Evolutionary conservation across 177 flowering plant genomes (phyloP).

Genomic region (Vitis hybrid): DNA sequence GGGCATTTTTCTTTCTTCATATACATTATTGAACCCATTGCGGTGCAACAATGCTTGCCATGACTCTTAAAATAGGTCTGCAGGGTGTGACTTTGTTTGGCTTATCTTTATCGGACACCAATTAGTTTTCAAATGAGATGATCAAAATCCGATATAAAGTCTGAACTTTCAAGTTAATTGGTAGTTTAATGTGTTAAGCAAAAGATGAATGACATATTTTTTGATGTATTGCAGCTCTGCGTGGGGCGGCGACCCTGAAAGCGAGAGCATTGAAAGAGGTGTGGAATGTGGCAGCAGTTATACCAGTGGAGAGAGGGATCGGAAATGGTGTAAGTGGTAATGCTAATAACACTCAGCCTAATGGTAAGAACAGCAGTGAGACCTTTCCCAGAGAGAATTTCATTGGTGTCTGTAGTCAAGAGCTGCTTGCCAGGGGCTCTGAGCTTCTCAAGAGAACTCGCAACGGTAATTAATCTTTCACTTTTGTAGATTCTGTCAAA

Average conservation of each 20-base stretch:
- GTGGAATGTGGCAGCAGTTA: constrained; percentile 50
- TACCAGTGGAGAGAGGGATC: constrained; percentile 40
- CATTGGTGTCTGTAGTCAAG: constrained; percentile 35
- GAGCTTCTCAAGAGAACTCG: constrained; percentile 78
- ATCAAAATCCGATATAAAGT: too few species aligned
- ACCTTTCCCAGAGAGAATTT: constrained; percentile 31
- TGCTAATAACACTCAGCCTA: constrained; percentile 8
- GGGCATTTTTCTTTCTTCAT: too few species aligned
- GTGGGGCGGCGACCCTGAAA: constrained; percentile 73
- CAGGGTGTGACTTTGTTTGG: too few species aligned
- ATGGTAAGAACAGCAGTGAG: constrained; percentile 30
- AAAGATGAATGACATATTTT: background rate
- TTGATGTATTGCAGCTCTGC: constrained; percentile 40
- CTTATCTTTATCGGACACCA: background rate
- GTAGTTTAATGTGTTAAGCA: too few species aligned
- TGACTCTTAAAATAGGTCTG: too few species aligned
- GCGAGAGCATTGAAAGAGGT: constrained; percentile 73
- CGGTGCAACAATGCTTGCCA: too few species aligned
- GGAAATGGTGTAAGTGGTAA: constrained; percentile 12
- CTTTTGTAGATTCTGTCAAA: background rate
- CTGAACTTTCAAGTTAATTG: too few species aligned
- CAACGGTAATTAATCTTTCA: constrained; percentile 33
- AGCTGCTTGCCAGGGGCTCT: constrained; percentile 57
- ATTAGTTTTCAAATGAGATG: too few species aligned
- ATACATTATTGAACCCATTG: too few species aligned